Conservation (phyloP, 163 green algal species). For the Scenedesmus sp. region DNA sequence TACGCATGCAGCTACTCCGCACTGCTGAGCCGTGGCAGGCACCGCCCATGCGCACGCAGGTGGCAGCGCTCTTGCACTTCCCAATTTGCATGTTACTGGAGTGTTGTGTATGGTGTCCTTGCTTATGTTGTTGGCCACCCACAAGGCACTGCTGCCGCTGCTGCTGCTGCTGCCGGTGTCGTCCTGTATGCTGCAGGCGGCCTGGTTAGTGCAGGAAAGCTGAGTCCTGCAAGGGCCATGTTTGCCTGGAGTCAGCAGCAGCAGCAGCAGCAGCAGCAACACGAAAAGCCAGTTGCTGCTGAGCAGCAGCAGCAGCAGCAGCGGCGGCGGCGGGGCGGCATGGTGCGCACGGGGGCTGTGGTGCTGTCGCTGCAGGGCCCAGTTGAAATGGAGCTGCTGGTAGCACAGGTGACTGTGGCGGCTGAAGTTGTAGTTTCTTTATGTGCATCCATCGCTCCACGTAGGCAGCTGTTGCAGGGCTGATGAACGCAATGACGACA, state of each 20-base stretch:
- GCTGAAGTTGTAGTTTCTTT: too few species aligned
- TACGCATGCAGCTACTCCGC: neutral
- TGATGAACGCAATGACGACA: too few species aligned
- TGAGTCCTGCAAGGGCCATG: conserved; percentile 45
- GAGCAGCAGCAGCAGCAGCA: conserved; percentile 28
- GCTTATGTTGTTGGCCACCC: too few species aligned
- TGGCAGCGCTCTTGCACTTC: neutral
- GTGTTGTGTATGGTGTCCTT: too few species aligned
- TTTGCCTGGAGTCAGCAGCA: conserved; percentile 47
- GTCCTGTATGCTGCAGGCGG: conserved; percentile 45
- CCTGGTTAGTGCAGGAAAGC: conserved; percentile 57
- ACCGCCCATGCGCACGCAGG: neutral
- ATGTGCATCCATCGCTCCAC: too few species aligned
- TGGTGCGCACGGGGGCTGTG: conserved; percentile 58
- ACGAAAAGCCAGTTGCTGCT: too few species aligned
- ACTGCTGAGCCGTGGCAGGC: neutral
- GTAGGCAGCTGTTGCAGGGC: too few species aligned
- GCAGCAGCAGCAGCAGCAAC: conserved; percentile 33
- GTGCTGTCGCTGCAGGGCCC: conserved; percentile 64
- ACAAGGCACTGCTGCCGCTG: neutral
- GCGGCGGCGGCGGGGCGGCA: conserved; percentile 1
- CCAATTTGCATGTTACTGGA: neutral
- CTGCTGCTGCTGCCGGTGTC: neutral
- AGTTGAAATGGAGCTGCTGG: conserved; percentile 70
- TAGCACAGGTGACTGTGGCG: conserved; percentile 64